A percentile compares a stretch with the other conserved stretches of the same genome.
These are phyloP conservation scores for Erigeron philadelphicus DNA, from an alignment of 140 eudicot species.

Conservation along the genomic window DNA sequence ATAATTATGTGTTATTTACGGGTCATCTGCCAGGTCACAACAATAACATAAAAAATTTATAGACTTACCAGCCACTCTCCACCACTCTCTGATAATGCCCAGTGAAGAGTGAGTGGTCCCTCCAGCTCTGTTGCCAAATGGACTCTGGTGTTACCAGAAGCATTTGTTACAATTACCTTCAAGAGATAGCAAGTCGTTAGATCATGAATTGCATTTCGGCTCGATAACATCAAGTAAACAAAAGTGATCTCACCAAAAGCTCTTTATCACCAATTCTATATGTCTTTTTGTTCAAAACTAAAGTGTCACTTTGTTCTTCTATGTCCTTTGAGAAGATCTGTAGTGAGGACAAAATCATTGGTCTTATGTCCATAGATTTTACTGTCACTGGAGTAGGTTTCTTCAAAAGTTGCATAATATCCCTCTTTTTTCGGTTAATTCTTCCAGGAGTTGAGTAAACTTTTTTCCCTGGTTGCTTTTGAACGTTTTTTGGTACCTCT, in stretches of 20 bases:
- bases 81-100: constrained; percentile 72
- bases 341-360: constrained; percentile 48
- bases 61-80: constrained; percentile 83
- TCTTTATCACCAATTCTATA: constrained; percentile 58
- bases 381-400: constrained; percentile 41
- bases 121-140: constrained; percentile 67
- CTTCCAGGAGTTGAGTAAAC: constrained; percentile 39
- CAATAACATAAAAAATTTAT: constrained; percentile 10
- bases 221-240: constrained; percentile 17
- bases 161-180: constrained; percentile 79
- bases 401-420: constrained; percentile 54
- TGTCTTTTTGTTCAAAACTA: constrained; percentile 41
- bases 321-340: constrained; percentile 43
- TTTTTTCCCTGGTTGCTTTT: constrained; percentile 46
- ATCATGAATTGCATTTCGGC: not conserved
- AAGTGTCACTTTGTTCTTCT: constrained; percentile 53
- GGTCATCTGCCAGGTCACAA: not conserved
- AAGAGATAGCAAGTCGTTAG: constrained; percentile 16
- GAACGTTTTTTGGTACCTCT: constrained; percentile 52
- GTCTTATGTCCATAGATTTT: constrained; percentile 24
- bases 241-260: constrained; percentile 58
- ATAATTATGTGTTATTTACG: not conserved
- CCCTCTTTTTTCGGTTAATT: constrained; percentile 82
- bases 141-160: constrained; percentile 54
- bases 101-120: constrained; percentile 77